phyloP scores from a whole-genome alignment of 2,329 filamentous ascomycete genomes.

The Claviceps sp. region DNA sequence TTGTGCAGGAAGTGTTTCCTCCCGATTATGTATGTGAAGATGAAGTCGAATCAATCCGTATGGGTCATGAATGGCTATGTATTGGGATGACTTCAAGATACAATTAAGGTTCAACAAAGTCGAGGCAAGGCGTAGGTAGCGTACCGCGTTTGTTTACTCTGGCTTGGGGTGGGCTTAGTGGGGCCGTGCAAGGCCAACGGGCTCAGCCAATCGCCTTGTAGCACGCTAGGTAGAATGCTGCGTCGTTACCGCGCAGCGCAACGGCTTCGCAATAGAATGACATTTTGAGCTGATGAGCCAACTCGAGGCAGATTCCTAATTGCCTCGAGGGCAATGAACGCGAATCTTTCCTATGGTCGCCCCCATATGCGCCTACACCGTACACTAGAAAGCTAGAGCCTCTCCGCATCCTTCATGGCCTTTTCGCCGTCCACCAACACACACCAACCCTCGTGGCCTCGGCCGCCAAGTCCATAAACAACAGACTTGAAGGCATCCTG shows the following conservation, averaged over 20 bases:
- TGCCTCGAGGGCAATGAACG: no score
- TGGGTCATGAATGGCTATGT: not conserved
- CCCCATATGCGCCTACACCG: no score
- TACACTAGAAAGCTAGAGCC: constrained; percentile 22
- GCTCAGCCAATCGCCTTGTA: no score
- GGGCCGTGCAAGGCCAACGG: no score
- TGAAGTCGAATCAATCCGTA: not conserved
- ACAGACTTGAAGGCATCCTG: constrained; percentile 54
- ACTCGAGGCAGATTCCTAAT: no score
- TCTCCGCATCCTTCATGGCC: constrained; percentile 43
- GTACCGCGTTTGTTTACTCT: constrained; percentile 21
- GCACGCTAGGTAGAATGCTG: no score
- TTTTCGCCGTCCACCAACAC: constrained; percentile 72
- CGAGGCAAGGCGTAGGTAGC: no score
- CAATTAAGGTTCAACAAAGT: no score
- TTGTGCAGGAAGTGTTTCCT: not conserved
- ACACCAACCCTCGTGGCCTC: constrained; percentile 68
- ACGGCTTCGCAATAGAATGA: no score
- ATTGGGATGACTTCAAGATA: not conserved
- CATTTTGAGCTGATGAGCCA: no score
- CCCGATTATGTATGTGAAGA: not conserved
- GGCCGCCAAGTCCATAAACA: constrained; percentile 49
- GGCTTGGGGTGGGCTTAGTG: not conserved
- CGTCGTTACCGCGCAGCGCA: no score
- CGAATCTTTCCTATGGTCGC: no score